These are phyloP conservation scores for Eutypella sp. DNA, from an alignment of 2,329 filamentous ascomycete genomes.

Conservation along the genomic window DNA sequence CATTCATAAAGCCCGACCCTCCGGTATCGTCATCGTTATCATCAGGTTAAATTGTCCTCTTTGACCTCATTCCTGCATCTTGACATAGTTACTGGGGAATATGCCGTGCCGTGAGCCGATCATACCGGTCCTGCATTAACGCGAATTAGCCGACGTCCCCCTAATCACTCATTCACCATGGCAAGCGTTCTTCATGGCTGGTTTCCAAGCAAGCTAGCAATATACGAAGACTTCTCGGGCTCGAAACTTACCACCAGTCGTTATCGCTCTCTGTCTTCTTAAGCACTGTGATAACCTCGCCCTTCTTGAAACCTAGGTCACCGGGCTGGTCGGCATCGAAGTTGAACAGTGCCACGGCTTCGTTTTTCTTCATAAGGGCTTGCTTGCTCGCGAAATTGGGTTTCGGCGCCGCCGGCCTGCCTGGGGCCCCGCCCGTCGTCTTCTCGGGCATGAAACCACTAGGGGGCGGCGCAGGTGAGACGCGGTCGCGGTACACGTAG, in stretches of 20 bases:
- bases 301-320: constrained; percentile 94
- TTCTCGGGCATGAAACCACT: constrained; percentile 42
- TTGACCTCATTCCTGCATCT: constrained; percentile 51
- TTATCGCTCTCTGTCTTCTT: constrained; percentile 92
- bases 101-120: constrained; percentile 83
- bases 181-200: not conserved
- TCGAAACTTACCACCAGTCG: constrained; percentile 78
- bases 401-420: constrained; percentile 81
- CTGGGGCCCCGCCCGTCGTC: constrained; percentile 53
- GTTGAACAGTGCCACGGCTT: constrained; percentile 86
- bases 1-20: too few species aligned
- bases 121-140: constrained; percentile 68
- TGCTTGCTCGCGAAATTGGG: constrained; percentile 68
- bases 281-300: constrained; percentile 88
- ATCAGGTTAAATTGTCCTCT: too few species aligned
- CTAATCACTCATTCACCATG: not conserved
- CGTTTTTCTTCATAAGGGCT: constrained; percentile 59
- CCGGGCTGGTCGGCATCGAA: constrained; percentile 93
- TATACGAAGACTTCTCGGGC: not conserved
- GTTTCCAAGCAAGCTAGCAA: not conserved
- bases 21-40: too few species aligned
- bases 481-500: constrained; percentile 35
- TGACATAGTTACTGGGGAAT: constrained; percentile 80
- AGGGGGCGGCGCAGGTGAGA: constrained; percentile 34
- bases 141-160: too few species aligned